Evolutionary conservation across 768 basidiomycete species (phyloP).

Genomic region (Harrya chromipes): DNA sequence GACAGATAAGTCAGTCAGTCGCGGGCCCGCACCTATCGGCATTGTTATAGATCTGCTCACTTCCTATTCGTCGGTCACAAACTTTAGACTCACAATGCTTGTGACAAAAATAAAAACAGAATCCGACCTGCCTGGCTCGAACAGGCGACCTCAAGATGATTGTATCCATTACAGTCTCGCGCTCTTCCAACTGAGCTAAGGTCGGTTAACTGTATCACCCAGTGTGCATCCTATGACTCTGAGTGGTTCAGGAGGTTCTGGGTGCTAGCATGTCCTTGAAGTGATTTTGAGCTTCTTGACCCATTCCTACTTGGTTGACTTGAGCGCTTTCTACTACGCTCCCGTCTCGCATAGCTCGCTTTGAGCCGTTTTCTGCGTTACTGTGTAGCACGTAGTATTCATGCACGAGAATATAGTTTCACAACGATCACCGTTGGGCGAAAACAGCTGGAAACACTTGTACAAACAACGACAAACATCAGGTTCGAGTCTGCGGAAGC

Average conservation of each 20-base stretch:
- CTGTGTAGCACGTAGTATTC: conserved; percentile 32
- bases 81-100: too few relatives aligned
- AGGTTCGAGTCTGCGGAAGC: too few relatives aligned
- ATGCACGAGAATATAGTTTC: too few relatives aligned
- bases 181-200: conserved; percentile 49
- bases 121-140: conserved; percentile 60
- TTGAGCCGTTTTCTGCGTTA: conserved; percentile 28
- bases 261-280: too few relatives aligned
- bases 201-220: background rate
- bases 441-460: too few relatives aligned
- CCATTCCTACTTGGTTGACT: conserved; percentile 16
- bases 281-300: too few relatives aligned
- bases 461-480: too few relatives aligned
- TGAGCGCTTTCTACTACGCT: conserved; percentile 31
- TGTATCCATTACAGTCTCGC: conserved; percentile 39
- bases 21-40: too few relatives aligned
- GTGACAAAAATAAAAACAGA: background rate
- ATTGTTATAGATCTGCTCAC: too few relatives aligned
- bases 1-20: too few relatives aligned
- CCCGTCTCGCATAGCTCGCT: conserved; percentile 23
- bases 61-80: too few relatives aligned
- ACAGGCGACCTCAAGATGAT: conserved; percentile 57
- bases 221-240: background rate
- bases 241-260: background rate
- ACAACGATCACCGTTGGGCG: too few relatives aligned